A percentile compares a stretch with the other conserved stretches of the same genome.
Evolutionary conservation across 331 rosid genomes (phyloP).

Genomic region (Arachis monticola): DNA sequence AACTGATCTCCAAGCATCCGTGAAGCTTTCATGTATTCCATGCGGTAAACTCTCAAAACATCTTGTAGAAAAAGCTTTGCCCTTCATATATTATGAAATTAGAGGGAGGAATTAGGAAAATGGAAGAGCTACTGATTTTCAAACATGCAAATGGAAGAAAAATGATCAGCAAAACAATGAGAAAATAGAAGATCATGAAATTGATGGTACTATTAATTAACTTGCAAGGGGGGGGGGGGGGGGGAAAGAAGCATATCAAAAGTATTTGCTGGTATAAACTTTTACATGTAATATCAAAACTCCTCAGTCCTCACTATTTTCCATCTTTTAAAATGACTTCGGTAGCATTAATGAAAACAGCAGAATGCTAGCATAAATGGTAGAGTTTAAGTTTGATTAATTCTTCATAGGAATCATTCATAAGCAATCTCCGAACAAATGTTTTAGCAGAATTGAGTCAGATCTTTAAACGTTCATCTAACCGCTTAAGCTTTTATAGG

Average conservation of each 20-base stretch:
- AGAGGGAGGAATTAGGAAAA: slow-evolving; percentile 11
- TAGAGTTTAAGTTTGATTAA: background rate
- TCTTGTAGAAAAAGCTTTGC: slow-evolving; percentile 79
- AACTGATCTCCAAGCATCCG: slow-evolving; percentile 98
- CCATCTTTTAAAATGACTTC: slow-evolving; percentile 5
- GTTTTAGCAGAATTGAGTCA: background rate
- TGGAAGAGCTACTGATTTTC: slow-evolving; percentile 10
- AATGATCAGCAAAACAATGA: background rate
- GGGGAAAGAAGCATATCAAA: slow-evolving; percentile 2
- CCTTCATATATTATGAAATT: slow-evolving; percentile 51
- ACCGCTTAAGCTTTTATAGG: background rate
- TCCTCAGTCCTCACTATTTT: background rate
- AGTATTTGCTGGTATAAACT: background rate
- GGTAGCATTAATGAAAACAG: slow-evolving; percentile 5
- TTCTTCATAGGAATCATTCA: background rate
- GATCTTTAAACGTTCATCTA: background rate
- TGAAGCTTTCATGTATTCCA: slow-evolving; percentile 74
- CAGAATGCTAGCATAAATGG: background rate
- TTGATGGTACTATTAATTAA: background rate
- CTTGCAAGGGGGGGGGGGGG: slow-evolving; percentile 3
- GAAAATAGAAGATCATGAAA: background rate
- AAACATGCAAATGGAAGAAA: slow-evolving; percentile 17
- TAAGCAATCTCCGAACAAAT: background rate
- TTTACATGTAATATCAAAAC: slow-evolving; percentile 6
- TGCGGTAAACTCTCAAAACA: slow-evolving; percentile 65